phyloP scores from a whole-genome alignment of 192 early-diverging fungal genomes.

The Paraglomus occultum region DNA sequence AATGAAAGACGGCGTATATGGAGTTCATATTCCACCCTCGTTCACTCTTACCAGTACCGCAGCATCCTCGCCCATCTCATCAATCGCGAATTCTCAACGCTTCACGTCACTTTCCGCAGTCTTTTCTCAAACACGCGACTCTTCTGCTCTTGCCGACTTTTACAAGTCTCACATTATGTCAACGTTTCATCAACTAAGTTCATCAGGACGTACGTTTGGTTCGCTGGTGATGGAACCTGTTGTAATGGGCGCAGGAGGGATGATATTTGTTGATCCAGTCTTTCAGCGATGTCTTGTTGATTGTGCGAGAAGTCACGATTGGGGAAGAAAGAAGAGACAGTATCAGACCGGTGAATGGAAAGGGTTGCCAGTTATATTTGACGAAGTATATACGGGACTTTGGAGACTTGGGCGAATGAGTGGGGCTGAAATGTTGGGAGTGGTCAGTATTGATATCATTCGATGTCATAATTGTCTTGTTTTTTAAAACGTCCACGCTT shows the following conservation, averaged over 20 bases:
- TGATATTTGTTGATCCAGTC: conserved; percentile 77
- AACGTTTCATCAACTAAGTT: conserved; percentile 35
- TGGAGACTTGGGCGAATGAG: conserved; percentile 60
- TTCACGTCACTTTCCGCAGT: too few species aligned
- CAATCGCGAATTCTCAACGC: not conserved
- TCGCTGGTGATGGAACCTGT: conserved; percentile 76
- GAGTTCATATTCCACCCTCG: conserved; percentile 40
- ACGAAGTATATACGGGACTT: conserved; percentile 81
- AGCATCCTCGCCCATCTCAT: not conserved
- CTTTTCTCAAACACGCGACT: not conserved
- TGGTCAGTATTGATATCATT: conserved; percentile 40
- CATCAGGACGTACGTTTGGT: conserved; percentile 47
- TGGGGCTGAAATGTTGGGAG: conserved; percentile 58
- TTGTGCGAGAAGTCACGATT: conserved; percentile 42
- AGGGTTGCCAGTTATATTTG: conserved; percentile 72
- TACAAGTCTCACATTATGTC: conserved; percentile 45
- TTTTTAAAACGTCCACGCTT: not conserved
- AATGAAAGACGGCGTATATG: conserved; percentile 45
- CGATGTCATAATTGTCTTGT: not conserved
- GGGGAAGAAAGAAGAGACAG: conserved; percentile 28
- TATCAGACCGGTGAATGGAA: conserved; percentile 37
- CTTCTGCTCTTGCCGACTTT: conserved; percentile 25
- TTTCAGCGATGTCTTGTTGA: conserved; percentile 70
- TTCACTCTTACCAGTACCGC: not conserved
- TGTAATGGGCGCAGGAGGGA: conserved; percentile 81